Base-by-base conservation (phyloP, 2,329 filamentous ascomycete genomes). In the Penicillium olsonii region DNA sequence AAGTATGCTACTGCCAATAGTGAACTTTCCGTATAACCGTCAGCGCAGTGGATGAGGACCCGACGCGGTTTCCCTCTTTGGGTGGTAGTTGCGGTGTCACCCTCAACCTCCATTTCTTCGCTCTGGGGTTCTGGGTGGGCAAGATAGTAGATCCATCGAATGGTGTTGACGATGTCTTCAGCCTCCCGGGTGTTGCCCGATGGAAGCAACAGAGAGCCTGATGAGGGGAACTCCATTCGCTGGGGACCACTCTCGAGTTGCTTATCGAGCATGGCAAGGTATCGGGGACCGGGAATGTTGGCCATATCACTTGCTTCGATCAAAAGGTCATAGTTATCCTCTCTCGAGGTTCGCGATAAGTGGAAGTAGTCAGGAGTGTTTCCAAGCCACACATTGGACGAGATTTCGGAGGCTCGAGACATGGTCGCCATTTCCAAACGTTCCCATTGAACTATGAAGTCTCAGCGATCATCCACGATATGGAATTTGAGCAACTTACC, bases 11-110 rank as follows among this genome's bases (percentile, higher is more conserved):
- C 83, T 2, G 84, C 90, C 15, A 99, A 79, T 69, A 99, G 80
- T 2, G 91, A 91, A 1, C 88, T 92, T 71, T 99, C 94, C 0
- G 94, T 99, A 64, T 99, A 99, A 15, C 94, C 94, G 69, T 99
- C 94, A 2, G 87, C 86, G 69, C 94, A 97, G 70, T 97, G 92
- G 34, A 99, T 88, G 26, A 97, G 81, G 27, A 97, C 84, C 65
- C 85, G 91, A 55, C 84, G 78, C 47, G 84, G 77, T 27, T 72
- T 71, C 22, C 66, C 67, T 8, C 54, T 56, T 5, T 66, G 57
- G 7, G 64, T 59, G 1, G 68, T 63, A 78, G 87, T 83, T 38
- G 74, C 72, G 45, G 79, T 78, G 56, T 86, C 84, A 2, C 78
- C 78, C 56, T 85, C 82, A 7, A 70, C 78, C 8, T 78, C 76